Evolutionary conservation across 345 rosid genomes (phyloP), one percentile per base, ranked within the genome.

Genomic region (Alliaria petiolata): DNA sequence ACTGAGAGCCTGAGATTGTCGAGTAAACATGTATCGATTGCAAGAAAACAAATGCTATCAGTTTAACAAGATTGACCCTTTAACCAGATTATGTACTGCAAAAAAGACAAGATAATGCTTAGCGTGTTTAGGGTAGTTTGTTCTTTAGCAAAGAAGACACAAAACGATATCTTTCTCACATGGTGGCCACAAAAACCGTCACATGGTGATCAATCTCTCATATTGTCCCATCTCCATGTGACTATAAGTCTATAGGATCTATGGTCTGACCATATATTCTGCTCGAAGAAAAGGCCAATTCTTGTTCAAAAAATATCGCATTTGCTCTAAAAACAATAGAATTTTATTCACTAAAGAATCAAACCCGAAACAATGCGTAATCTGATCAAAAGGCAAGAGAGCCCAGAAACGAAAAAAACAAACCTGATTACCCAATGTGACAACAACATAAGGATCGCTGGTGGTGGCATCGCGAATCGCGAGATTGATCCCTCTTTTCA

Each of bases 371-470:
- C 33, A 39, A 49, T 59, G 51, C 33, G 0, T 25, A 53, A 46
- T 16, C 3, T 16, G 5, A 68, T 49, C n/a, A n/a, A n/a, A n/a
- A n/a, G n/a, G n/a, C n/a, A n/a, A n/a, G n/a, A n/a, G n/a, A n/a
- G n/a, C n/a, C n/a, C n/a, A n/a, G n/a, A n/a, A n/a, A n/a, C n/a
- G n/a, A n/a, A n/a, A n/a, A n/a, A n/a, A 17, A 36, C 59, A 49
- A 65, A 77, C 80, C 88, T 88, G 89, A n/a, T 71, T 25, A 22
- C 65, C 83, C 66, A 73, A 62, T 42, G 82, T 66, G 79, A 86
- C 0, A 70, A 80, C 82, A 56, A 80, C 85, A 19, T 86, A 84
- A 78, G 90, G 88, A 70, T 86, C 86, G 59, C 90, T 84, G 69
- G 28, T 81, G 0, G 58, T 22, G 62, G 85, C 12, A 61, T 86